phyloP scores from a whole-genome alignment of 345 rosid species.

The Barbarea vulgaris region DNA sequence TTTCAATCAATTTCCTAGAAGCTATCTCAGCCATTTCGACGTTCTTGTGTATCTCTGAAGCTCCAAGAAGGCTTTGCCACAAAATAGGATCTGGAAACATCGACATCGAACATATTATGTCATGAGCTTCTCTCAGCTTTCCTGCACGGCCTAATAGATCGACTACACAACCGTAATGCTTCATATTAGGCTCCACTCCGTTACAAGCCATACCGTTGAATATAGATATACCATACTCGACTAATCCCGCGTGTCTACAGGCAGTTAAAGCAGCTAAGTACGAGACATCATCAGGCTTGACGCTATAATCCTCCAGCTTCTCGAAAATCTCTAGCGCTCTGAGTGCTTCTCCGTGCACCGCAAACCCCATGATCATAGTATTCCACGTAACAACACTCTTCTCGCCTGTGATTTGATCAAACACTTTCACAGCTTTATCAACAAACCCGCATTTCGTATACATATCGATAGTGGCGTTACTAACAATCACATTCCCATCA shows the following conservation, averaged over 20 bases:
- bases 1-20: slow-evolving; percentile 59
- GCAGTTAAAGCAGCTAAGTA: slow-evolving; percentile 70
- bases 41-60: slow-evolving; percentile 67
- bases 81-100: slow-evolving; percentile 65
- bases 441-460: slow-evolving; percentile 80
- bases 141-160: slow-evolving; percentile 88
- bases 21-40: slow-evolving; percentile 79
- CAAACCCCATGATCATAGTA: slow-evolving; percentile 86
- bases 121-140: slow-evolving; percentile 66
- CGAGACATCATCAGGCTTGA: slow-evolving; percentile 64
- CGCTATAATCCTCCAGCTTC: slow-evolving; percentile 49
- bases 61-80: slow-evolving; percentile 87
- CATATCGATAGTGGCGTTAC: slow-evolving; percentile 83
- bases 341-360: slow-evolving; percentile 72
- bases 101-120: slow-evolving; percentile 64
- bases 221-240: slow-evolving; percentile 62
- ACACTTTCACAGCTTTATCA: slow-evolving; percentile 65
- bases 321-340: slow-evolving; percentile 66
- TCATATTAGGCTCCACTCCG: slow-evolving; percentile 61
- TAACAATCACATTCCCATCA: slow-evolving; percentile 61
- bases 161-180: slow-evolving; percentile 81
- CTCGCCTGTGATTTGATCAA: slow-evolving; percentile 48
- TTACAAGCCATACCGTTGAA: slow-evolving; percentile 58
- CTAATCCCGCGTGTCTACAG: slow-evolving; percentile 84
- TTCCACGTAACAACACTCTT: slow-evolving; percentile 80